Base-by-base conservation (phyloP, 768 basidiomycete genomes). In the Lactarius tabidus region DNA sequence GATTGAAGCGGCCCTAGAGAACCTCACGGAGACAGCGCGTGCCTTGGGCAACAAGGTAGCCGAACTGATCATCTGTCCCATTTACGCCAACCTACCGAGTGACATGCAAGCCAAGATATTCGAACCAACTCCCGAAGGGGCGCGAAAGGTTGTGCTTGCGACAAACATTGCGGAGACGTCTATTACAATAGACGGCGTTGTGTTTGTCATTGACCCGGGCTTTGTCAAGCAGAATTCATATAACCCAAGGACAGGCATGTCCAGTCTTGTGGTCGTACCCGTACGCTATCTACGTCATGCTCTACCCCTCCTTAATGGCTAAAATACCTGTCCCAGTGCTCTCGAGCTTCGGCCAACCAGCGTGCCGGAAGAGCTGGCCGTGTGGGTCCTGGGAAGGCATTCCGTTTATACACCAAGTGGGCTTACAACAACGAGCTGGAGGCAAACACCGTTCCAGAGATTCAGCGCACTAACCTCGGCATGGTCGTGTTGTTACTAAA, bases 61-160 rank as follows among this genome's bases (percentile, higher is more conserved):
- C 7, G 97, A 99, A 72, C 82, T 99, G 53, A 87, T 98, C 63
- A 84, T 99, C 65, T 98, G 95, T 72, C 97, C 97, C 3, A 99
- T 99, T 66, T 99, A 99, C 72, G 97, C 97, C 67, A 98, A 97
- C 74, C 78, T 99, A n/a, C 97, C 97, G 1, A 95, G 93, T 70
- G 97, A 99, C 67, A 95, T 99, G 95, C 97, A 99, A 75, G 91
- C 95, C 41, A 97, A 98, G 78, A 99, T 99, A 63, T 99, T 99
- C 76, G 97, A 99, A 75, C 96, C 97, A 1, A 99, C 97, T 6
- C 97, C 96, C 1, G 90, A 92, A 60, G 95, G 95, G 23, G 93
- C 97, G 31, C 83, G 97, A 63, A 99, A 99, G 78, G 95, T 99
- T 55, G 97, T 99, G 23, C 81, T 99, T 33, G 97, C 97, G 3